These are phyloP conservation scores for Penicillium sp. DNA, from an alignment of 2,329 filamentous ascomycete species.

Conservation along the genomic window DNA sequence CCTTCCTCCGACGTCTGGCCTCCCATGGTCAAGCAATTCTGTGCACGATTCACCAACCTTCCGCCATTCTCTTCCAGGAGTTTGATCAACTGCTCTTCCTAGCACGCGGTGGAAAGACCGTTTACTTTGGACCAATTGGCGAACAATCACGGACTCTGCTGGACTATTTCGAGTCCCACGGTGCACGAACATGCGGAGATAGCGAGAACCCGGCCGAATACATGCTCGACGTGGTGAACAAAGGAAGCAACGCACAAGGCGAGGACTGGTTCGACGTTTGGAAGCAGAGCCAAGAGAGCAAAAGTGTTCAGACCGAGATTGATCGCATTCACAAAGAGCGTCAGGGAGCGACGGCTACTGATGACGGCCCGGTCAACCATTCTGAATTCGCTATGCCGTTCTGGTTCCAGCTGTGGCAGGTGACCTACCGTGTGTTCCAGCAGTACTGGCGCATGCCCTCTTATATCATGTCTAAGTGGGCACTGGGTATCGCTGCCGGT, in stretches of 20 bases:
- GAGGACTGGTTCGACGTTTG: slow-evolving; percentile 63
- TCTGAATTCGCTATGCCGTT: slow-evolving; percentile 78
- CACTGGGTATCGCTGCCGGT: slow-evolving; percentile 59
- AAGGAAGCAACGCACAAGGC: slow-evolving; percentile 19
- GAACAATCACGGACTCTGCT: slow-evolving; percentile 55
- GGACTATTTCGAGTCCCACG: slow-evolving; percentile 63
- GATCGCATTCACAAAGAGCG: slow-evolving; percentile 54
- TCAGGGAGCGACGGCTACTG: slow-evolving; percentile 28
- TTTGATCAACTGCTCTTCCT: slow-evolving; percentile 66
- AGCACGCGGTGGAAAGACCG: slow-evolving; percentile 62
- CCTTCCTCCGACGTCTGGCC: slow-evolving; percentile 80
- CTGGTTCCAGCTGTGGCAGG: slow-evolving; percentile 61
- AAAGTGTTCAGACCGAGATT: slow-evolving; percentile 56
- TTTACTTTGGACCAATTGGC: slow-evolving; percentile 67
- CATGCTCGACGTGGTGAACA: slow-evolving; percentile 62
- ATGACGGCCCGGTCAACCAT: slow-evolving; percentile 50
- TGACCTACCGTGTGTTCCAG: slow-evolving; percentile 73
- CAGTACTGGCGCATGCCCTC: slow-evolving; percentile 86
- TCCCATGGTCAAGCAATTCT: slow-evolving; percentile 84
- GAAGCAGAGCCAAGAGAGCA: slow-evolving; percentile 57
- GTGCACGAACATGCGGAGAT: slow-evolving; percentile 56
- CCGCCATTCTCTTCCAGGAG: slow-evolving; percentile 83
- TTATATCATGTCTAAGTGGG: slow-evolving; percentile 78
- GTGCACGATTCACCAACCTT: slow-evolving; percentile 92
- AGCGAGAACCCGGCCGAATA: slow-evolving; percentile 72